Evolutionary conservation across 768 basidiomycete species (phyloP).

Genomic region (Trametopsis cervina): DNA sequence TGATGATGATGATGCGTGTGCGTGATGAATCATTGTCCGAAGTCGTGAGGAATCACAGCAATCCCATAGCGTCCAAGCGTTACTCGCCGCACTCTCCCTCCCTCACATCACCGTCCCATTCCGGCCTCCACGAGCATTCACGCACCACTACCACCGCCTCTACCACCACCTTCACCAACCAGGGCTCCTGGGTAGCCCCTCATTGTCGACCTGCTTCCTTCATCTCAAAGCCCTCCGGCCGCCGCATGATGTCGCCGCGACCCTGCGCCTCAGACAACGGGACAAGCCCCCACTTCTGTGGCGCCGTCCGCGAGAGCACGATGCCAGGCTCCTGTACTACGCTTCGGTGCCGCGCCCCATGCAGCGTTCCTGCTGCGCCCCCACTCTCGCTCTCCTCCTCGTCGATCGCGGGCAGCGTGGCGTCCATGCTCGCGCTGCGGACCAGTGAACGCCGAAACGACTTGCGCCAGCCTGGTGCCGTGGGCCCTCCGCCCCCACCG

Average conservation of each 20-base stretch:
- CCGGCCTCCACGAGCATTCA: too few relatives aligned
- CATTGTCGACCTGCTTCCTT: neutral
- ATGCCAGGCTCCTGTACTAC: conserved; percentile 1
- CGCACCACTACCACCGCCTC: too few relatives aligned
- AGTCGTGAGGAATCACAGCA: too few relatives aligned
- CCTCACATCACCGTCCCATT: too few relatives aligned
- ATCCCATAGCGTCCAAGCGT: too few relatives aligned
- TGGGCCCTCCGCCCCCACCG: too few relatives aligned
- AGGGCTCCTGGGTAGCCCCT: too few relatives aligned
- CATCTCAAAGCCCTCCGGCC: conserved; percentile 13
- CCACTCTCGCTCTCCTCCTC: neutral
- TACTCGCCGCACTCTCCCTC: too few relatives aligned
- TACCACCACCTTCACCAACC: too few relatives aligned
- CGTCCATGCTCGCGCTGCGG: neutral
- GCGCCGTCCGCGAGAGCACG: conserved; percentile 1
- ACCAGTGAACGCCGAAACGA: neutral
- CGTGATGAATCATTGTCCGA: too few relatives aligned
- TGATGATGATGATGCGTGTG: too few relatives aligned
- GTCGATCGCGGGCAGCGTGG: neutral
- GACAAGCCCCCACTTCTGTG: conserved; percentile 1
- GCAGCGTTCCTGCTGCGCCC: neutral
- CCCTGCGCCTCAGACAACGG: conserved; percentile 9
- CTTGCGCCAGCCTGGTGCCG: neutral
- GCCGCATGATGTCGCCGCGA: conserved; percentile 5
- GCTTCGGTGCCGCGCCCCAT: neutral